Conservation (phyloP, 2,329 filamentous ascomycete genomes). For the Fusarium equiseti region DNA sequence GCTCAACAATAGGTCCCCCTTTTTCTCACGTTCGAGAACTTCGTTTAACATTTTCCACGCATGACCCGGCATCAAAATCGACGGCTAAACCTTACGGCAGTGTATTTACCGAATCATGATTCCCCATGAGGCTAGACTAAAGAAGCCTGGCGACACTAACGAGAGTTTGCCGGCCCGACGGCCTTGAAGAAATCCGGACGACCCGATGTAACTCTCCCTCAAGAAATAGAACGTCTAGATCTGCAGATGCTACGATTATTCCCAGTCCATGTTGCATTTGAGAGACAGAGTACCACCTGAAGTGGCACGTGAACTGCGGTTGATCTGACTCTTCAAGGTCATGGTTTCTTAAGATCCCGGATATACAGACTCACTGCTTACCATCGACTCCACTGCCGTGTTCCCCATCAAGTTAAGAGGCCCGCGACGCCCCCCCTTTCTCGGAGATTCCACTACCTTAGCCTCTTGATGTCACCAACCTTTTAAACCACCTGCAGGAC, state of each 20-base stretch:
- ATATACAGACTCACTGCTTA: not conserved
- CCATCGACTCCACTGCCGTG: conserved; percentile 15
- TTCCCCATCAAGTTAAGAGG: conserved; percentile 6
- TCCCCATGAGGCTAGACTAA: not conserved
- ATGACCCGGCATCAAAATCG: conserved; percentile 1
- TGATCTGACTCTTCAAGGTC: not conserved
- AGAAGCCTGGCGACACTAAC: not conserved
- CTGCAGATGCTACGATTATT: not conserved
- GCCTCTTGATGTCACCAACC: not conserved
- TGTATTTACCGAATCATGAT: not conserved
- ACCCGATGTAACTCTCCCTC: not conserved
- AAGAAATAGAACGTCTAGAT: not conserved
- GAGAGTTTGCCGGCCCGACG: not conserved
- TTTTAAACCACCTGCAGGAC: conserved; percentile 7
- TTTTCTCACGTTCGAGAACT: not conserved
- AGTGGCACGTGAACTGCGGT: not conserved
- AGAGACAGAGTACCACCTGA: not conserved
- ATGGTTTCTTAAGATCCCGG: not conserved
- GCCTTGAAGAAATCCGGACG: not conserved
- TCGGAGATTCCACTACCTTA: conserved; percentile 17
- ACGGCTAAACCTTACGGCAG: not conserved
- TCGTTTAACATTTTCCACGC: not conserved
- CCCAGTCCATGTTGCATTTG: not conserved
- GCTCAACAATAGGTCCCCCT: not conserved
- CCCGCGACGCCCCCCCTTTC: not conserved